phyloP scores from a whole-genome alignment of 2,329 filamentous ascomycete genomes.

The Fusarium sp. region DNA sequence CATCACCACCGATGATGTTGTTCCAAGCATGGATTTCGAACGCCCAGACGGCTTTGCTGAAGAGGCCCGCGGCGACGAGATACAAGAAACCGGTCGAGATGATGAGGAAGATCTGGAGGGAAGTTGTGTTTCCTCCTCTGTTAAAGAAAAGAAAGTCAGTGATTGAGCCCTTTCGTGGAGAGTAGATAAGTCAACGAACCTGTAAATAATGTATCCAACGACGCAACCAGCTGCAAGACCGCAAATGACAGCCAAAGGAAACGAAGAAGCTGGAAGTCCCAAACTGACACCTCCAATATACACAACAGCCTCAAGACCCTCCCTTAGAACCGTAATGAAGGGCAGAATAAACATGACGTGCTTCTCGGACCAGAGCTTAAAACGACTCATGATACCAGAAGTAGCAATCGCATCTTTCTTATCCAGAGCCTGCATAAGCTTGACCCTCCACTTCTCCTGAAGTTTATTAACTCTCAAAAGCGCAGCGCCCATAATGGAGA shows the following conservation, averaged over 20 bases:
- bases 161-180: rapidly evolving
- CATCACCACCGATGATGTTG: neutral
- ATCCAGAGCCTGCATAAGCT: neutral
- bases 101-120: neutral
- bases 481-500: neutral
- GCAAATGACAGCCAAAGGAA: neutral
- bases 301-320: neutral
- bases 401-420: neutral
- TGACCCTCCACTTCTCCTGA: neutral
- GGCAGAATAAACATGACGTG: neutral
- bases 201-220: neutral
- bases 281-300: neutral
- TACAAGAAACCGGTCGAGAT: neutral
- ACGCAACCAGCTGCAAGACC: neutral
- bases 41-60: neutral
- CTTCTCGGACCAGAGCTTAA: neutral
- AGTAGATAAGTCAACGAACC: neutral
- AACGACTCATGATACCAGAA: neutral
- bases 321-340: neutral
- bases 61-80: neutral
- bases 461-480: neutral
- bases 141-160: too few relatives aligned
- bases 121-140: neutral
- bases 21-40: neutral
- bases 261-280: neutral